Base-by-base conservation (phyloP, 371 early-diverging fungal genomes). In the Mucor velutinosus region DNA sequence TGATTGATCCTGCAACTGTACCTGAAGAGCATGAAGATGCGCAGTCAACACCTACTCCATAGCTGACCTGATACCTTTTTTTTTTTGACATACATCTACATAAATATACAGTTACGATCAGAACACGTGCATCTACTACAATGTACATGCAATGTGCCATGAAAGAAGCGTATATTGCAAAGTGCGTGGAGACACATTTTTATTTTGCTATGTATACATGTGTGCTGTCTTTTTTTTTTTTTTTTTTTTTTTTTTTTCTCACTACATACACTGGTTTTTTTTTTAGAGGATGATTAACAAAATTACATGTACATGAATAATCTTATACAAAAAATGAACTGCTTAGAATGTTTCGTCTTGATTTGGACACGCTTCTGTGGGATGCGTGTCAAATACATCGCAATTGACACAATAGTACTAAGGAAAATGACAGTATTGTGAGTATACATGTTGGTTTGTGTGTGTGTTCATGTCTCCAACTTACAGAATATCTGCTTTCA, bases 351-450 rank as follows among this genome's bases (percentile, higher is more conserved):
- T 85, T 69, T 87, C 86, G 59, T 87, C 85, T 59, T 87, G 87
- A 64, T 89, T 86, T 33, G 91, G 92, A 70, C 92, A 92, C 41
- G 87, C 84, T 27, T 86, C 84, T 0, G 92, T 90, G 60, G 85
- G 79, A 60, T 92, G 92, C 7, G 68, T 69, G 27, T 79, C 85
- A 80, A 85, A 88, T 41, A 80, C 80, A 68, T 92, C 90, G 72
- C 92, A 92, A 67, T 92, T 90, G 57, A 89, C 89, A 69, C 92
- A 92, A 64, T 88, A 78, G 39, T 14, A 64, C 59, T 64, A 55
- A 51, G 37, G 51, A 14, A 65, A 62, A 12, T 21, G 37, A 41
- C 10, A 17, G 15, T 8, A 39, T 39, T n/a, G 6, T 17, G 43
- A 43, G n/a, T n/a, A 60, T 56, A 25, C 33, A 12, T 43, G 17